phyloP scores from a whole-genome alignment of 139 green algal species.

The Chlamydomonas sphaeroides region DNA sequence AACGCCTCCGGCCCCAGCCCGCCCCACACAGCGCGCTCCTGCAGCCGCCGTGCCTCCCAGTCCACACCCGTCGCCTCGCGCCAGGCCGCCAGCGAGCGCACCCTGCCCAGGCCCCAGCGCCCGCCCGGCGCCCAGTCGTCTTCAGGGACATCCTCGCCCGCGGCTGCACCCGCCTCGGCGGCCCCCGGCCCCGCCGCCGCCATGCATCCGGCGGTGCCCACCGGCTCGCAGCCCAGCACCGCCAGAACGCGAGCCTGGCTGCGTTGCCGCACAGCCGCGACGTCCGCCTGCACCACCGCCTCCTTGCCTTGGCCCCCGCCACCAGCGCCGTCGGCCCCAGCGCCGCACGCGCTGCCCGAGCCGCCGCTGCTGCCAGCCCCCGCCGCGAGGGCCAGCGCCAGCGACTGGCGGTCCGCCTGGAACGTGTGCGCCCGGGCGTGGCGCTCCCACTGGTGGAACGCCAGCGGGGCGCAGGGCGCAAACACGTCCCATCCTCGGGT shows the following conservation, averaged over 20 bases:
- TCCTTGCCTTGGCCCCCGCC: not conserved
- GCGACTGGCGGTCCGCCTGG: conserved; percentile 13
- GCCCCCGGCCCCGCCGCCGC: not conserved
- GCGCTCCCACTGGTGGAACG: conserved; percentile 76
- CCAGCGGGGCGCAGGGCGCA: conserved; percentile 53
- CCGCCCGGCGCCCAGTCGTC: not conserved
- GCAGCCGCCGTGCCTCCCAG: conserved; percentile 16
- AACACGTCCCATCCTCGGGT: conserved; percentile 74
- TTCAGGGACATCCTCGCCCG: not conserved
- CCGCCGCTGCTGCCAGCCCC: not conserved
- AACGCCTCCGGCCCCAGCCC: conserved; percentile 16
- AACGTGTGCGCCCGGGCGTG: conserved; percentile 46
- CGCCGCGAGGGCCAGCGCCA: not conserved
- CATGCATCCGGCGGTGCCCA: not conserved
- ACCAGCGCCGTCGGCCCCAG: not conserved
- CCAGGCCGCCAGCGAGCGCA: conserved; percentile 42
- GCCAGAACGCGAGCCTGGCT: conserved; percentile 1
- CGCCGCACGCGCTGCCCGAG: not conserved
- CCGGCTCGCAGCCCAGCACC: not conserved
- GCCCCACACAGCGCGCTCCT: not conserved
- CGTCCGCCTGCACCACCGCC: not conserved
- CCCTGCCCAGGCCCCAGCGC: conserved; percentile 55
- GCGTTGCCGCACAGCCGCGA: not conserved
- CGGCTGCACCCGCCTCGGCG: not conserved
- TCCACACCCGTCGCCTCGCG: conserved; percentile 46